Evolutionary conservation across 225 moss, liverwort and hornwort genomes (phyloP), one percentile per base, ranked within the genome.

Genomic region (Pseudisothecium myosuroides): DNA sequence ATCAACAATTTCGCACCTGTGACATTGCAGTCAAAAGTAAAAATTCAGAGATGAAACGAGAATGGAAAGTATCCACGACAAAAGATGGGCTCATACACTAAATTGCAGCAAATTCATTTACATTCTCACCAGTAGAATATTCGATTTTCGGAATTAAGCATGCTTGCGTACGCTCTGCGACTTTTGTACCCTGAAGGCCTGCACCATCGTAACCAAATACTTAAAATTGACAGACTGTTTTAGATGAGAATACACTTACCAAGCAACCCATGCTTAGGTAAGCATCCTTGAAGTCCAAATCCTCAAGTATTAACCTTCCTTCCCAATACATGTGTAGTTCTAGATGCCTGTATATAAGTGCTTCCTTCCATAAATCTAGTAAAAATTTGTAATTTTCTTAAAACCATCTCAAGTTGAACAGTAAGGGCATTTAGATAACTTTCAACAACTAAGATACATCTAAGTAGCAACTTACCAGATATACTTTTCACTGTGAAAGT

Each of bases 171-270:
- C 11, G 96, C 97, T 89, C 95, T 92, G 21, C 95, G 94, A 76
- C 96, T 96, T 87, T 94, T 97, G 80, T 96, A 96, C 52, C 97
- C 96, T 83, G 96, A 95, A 87, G 96, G 97, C 97, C 95, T 97
- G 94, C 94, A 93, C 77, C 87, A 90, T 83, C 54, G 61, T 80
- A 86, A 82, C 73, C 82, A 76, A 87, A 78, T n/a, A 83, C 47
- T 86, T 89, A 59, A 28, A 82, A 23, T 34, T 34, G 7, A 43
- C 71, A 69, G 10, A 75, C 64, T 58, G 39, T 50, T 82, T 82
- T 27, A 81, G 67, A 27, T 66, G 56, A 89, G 43, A 84, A 64
- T 54, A 67, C 17, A 24, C 80, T 89, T 83, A 52, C n/a, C 84
- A 72, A 79, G 58, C 61, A 91, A 54, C 76, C 68, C 74, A 72